Evolutionary conservation across 2,329 filamentous ascomycete species (phyloP).

Genomic region (Lomentospora prolificans): DNA sequence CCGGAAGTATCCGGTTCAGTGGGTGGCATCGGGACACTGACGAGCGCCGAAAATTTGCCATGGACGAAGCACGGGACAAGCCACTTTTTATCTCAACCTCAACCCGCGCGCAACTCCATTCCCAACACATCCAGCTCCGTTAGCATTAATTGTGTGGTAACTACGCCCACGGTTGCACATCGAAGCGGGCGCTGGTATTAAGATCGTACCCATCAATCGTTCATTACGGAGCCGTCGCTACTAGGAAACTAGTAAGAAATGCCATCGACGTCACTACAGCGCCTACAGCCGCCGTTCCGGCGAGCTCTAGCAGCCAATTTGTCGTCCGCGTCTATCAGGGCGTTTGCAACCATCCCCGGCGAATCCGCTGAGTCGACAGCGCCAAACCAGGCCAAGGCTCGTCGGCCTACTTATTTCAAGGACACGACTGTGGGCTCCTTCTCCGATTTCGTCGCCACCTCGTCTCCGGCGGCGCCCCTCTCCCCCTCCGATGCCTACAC

Average conservation of each 20-base stretch:
- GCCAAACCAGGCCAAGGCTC: conserved; percentile 20
- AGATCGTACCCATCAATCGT: neutral
- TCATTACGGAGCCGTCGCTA: neutral
- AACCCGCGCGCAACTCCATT: neutral
- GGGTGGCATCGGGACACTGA: neutral
- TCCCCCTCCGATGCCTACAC: conserved; percentile 46
- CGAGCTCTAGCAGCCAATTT: conserved; percentile 23
- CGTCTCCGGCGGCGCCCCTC: conserved; percentile 31
- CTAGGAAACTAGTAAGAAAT: conserved; percentile 26
- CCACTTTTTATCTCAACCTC: neutral
- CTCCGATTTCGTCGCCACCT: conserved; percentile 43
- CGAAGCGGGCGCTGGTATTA: neutral
- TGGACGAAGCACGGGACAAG: conserved; percentile 2
- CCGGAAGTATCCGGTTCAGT: conserved; percentile 5
- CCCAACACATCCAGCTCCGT: neutral
- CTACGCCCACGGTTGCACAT: neutral
- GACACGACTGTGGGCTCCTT: conserved; percentile 47
- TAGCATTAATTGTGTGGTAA: neutral
- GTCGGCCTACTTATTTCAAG: conserved; percentile 48
- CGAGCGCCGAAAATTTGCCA: conserved; percentile 5
- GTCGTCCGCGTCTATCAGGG: conserved; percentile 22
- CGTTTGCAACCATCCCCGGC: conserved; percentile 37
- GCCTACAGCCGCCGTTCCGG: conserved; percentile 31
- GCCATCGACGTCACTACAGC: conserved; percentile 27
- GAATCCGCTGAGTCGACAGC: conserved; percentile 14